Percentiles rank a stretch among this genome's conserved stretches.
Conservation (phyloP, 1,284 basidiomycete genomes). For the Neotropicomus parvogracilis region DNA sequence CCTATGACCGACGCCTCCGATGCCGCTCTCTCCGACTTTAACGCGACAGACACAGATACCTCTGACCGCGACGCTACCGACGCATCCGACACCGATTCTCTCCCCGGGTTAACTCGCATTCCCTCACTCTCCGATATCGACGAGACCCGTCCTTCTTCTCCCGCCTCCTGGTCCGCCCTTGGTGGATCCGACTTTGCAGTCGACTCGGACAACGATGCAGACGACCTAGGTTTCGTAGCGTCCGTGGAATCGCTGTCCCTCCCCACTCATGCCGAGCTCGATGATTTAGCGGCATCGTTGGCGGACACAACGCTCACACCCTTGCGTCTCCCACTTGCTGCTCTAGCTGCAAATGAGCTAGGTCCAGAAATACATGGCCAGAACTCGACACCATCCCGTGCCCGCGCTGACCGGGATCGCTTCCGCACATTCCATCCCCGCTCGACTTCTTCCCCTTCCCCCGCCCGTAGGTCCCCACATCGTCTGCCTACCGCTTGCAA, state of each 20-base stretch:
- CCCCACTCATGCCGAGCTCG: slow-evolving; percentile 10
- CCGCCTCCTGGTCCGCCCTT: slow-evolving; percentile 22
- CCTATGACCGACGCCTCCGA: slow-evolving; percentile 60
- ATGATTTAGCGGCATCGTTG: neutral
- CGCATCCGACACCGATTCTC: slow-evolving; percentile 20
- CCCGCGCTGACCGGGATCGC: slow-evolving; percentile 19
- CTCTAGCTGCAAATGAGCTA: neutral
- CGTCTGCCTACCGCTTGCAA: slow-evolving; percentile 19
- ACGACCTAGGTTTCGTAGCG: slow-evolving; percentile 29
- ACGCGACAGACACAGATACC: slow-evolving; percentile 20
- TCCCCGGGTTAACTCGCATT: slow-evolving; percentile 3
- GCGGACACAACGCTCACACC: slow-evolving; percentile 12
- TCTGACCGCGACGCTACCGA: slow-evolving; percentile 16
- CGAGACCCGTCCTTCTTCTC: slow-evolving; percentile 27
- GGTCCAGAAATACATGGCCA: neutral
- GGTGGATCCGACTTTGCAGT: slow-evolving; percentile 13
- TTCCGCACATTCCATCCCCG: slow-evolving; percentile 22
- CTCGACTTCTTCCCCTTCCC: slow-evolving; percentile 42
- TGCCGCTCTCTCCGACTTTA: slow-evolving; percentile 20
- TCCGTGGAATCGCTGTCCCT: slow-evolving; percentile 34
- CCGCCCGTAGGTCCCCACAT: slow-evolving; percentile 32
- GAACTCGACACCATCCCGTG: slow-evolving; percentile 6
- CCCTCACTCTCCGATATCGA: slow-evolving; percentile 29
- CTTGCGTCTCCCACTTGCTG: neutral
- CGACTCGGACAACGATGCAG: slow-evolving; percentile 13